Evolutionary conservation across 1,139 yeast genomes (phyloP).

Genomic region (Chernovozyma aurita): DNA sequence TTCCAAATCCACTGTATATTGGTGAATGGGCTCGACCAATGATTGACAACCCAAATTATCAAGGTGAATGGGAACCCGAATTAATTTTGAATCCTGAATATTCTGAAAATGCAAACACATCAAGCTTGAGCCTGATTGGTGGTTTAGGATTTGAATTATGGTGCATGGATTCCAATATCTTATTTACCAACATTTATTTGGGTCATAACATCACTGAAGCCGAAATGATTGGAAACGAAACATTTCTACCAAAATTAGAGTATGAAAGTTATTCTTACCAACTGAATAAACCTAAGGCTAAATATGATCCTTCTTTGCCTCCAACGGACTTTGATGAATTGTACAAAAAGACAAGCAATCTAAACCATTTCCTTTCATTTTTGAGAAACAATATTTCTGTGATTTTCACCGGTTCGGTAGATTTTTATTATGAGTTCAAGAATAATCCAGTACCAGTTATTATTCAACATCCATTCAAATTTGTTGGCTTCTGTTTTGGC

Average conservation of each 20-base stretch:
- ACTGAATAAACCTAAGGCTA: slow-evolving; percentile 33
- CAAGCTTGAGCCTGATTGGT: slow-evolving; percentile 64
- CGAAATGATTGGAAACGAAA: slow-evolving; percentile 71
- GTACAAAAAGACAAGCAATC: background rate
- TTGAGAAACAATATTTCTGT: slow-evolving; percentile 16
- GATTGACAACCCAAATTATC: slow-evolving; percentile 68
- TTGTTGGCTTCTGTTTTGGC: slow-evolving; percentile 41
- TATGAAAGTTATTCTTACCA: slow-evolving; percentile 47
- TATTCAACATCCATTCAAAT: slow-evolving; percentile 43
- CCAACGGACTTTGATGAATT: slow-evolving; percentile 36
- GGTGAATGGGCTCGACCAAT: slow-evolving; percentile 76
- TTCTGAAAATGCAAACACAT: slow-evolving; percentile 55
- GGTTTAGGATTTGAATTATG: slow-evolving; percentile 88
- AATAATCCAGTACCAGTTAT: slow-evolving; percentile 41
- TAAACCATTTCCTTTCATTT: slow-evolving; percentile 11
- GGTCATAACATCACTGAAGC: slow-evolving; percentile 85
- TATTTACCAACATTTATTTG: slow-evolving; percentile 79
- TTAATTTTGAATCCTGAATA: slow-evolving; percentile 65
- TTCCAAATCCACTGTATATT: slow-evolving; percentile 64
- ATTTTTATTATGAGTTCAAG: slow-evolving; percentile 33
- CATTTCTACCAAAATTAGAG: slow-evolving; percentile 59
- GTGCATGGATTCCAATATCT: slow-evolving; percentile 73
- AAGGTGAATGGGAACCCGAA: slow-evolving; percentile 77
- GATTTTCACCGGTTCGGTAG: slow-evolving; percentile 20
- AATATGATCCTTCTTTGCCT: slow-evolving; percentile 35